Evolutionary conservation across 2,329 filamentous ascomycete species (phyloP), one percentile per base, ranked within the genome.

Genomic region (Penicillium sp.): DNA sequence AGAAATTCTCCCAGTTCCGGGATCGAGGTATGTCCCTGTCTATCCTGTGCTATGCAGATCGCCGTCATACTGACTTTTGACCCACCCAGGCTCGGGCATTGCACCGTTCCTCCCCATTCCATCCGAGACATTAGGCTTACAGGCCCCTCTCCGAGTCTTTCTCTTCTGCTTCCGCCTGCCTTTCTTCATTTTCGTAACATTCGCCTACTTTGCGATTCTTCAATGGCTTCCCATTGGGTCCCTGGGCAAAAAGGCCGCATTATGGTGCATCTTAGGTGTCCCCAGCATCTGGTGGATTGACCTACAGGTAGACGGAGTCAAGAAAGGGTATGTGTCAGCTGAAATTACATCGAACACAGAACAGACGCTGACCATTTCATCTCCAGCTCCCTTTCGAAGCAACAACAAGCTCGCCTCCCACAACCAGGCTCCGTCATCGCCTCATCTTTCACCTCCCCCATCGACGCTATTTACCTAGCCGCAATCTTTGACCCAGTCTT

Each of bases 221-320:
- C 90, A 93, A 78, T 90, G 88, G 83, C 84, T 96, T 14, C 92
- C 92, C 0, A 81, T 89, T 10, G 86, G 86, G 1, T 82, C 83
- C 9, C 69, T 87, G 33, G 77, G 87, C 44, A 91, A 91, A 69
- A 98, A 98, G 77, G 86, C 90, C 13, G 86, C 91, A 49, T 79
- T 98, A 52, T 98, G 95, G 93, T 84, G 87, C 59, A 84, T 98
- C 63, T 84, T 99, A 65, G 89, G 87, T 37, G 89, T 96, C 57
- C 91, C 93, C 0, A 93, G 95, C 27, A 90, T 99, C 56, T 98
- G 93, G 92, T 98, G 93, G 93, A 88, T 97, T 55, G 95, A 99
- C 76, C 81, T 99, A n/a, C 93, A 97, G 75, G 91, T 99, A 64
- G 95, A 99, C 73, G 93, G 93, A 57, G 95, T 99, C 53, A 93